phyloP scores from a whole-genome alignment of 2,329 filamentous ascomycete species.

The Oidium heveae region DNA sequence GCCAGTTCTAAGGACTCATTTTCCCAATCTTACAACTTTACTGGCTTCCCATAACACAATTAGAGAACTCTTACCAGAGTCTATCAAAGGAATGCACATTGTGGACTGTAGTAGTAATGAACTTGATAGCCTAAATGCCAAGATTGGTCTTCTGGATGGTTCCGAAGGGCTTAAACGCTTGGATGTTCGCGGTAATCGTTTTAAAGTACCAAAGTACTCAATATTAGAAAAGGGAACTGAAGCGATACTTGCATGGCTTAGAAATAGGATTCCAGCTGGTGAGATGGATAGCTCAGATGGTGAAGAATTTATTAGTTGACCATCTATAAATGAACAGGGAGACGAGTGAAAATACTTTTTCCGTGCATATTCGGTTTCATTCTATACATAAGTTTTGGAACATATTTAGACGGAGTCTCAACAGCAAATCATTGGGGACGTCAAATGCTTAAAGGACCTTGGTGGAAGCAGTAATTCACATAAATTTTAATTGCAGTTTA shows the following conservation, averaged over 20 bases:
- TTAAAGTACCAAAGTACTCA: slow-evolving; percentile 65
- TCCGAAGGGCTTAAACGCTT: slow-evolving; percentile 32
- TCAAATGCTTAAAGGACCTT: too few relatives aligned
- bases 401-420: too few relatives aligned
- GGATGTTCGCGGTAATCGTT: slow-evolving; percentile 64
- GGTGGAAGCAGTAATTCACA: too few relatives aligned
- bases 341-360: too few relatives aligned
- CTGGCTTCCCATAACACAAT: slow-evolving; percentile 61
- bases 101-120: slow-evolving; percentile 71
- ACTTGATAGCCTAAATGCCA: slow-evolving; percentile 55
- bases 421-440: too few relatives aligned
- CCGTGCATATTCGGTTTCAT: too few relatives aligned
- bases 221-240: slow-evolving; percentile 73
- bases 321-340: neutral
- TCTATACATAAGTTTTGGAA: too few relatives aligned
- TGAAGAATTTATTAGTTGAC: neutral
- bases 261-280: slow-evolving; percentile 43
- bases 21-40: slow-evolving; percentile 45
- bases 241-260: slow-evolving; percentile 55
- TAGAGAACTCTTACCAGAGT: slow-evolving; percentile 42
- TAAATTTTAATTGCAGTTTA: too few relatives aligned
- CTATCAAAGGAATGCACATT: slow-evolving; percentile 46
- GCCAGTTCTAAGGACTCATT: slow-evolving; percentile 37
- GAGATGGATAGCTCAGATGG: slow-evolving; percentile 6
- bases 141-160: slow-evolving; percentile 52